Percentiles rank a stretch among this genome's conserved stretches.
These are phyloP conservation scores for Vitis hybrid DNA, from an alignment of 177 flowering plant genomes.

Conservation along the genomic window DNA sequence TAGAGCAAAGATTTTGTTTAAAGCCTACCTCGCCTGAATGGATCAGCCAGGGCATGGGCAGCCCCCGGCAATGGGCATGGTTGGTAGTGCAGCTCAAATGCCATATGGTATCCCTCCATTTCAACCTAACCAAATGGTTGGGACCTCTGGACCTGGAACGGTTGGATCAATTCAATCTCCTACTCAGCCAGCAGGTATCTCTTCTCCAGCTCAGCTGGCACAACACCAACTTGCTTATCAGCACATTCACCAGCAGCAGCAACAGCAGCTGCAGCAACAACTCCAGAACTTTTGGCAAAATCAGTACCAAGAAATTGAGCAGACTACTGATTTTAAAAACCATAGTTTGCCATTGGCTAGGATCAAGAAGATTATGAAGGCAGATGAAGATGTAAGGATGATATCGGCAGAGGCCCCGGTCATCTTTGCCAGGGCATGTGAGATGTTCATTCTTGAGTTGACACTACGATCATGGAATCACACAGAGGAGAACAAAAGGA, in stretches of 20 bases:
- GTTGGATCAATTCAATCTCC: conserved; percentile 24
- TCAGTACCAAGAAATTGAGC: conserved; percentile 70
- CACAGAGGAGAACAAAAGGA: conserved; percentile 76
- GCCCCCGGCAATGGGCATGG: conserved; percentile 34
- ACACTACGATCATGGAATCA: conserved; percentile 80
- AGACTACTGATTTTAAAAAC: conserved; percentile 67
- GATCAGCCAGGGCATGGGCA: conserved; percentile 45
- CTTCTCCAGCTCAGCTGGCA: conserved; percentile 50
- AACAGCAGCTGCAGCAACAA: conserved; percentile 63
- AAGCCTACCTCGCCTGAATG: conserved; percentile 13
- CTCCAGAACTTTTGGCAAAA: conserved; percentile 66
- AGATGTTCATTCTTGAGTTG: conserved; percentile 79
- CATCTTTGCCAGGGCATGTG: conserved; percentile 77
- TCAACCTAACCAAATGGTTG: conserved; percentile 34
- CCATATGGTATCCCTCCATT: conserved; percentile 29
- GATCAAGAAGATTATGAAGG: conserved; percentile 86
- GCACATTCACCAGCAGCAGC: conserved; percentile 66
- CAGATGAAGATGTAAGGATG: conserved; percentile 85
- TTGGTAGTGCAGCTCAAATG: conserved; percentile 30
- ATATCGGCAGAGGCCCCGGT: conserved; percentile 86
- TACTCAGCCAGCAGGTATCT: conserved; percentile 21
- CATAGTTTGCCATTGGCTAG: conserved; percentile 79
- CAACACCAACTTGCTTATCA: conserved; percentile 67
- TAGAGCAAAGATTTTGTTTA: conserved; percentile 3
- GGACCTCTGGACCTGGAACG: conserved; percentile 20